phyloP scores from a whole-genome alignment of 2,329 filamentous ascomycete genomes.

The Talaromyces verruculosus region DNA sequence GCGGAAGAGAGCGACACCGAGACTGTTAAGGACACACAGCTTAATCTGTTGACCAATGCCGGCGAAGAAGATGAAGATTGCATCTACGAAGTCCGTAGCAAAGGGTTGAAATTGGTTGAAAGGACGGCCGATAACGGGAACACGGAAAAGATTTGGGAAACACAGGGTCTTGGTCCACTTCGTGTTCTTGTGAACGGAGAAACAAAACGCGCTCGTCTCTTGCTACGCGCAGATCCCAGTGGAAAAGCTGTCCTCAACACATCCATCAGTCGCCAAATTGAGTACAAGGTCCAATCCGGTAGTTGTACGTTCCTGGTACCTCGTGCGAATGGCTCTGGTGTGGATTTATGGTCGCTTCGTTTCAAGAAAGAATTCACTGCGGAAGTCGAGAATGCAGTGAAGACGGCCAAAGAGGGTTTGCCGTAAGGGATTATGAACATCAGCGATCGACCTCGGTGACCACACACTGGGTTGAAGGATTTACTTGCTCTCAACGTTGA shows the following conservation, averaged over 20 bases:
- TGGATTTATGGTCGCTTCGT: conserved; percentile 71
- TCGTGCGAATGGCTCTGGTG: conserved; percentile 54
- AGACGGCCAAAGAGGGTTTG: conserved; percentile 17
- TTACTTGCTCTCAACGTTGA: background rate
- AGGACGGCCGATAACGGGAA: conserved; percentile 23
- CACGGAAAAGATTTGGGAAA: conserved; percentile 54
- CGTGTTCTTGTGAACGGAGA: conserved; percentile 72
- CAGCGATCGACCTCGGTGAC: background rate
- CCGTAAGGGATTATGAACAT: background rate
- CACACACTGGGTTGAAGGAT: background rate
- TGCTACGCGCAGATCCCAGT: conserved; percentile 72
- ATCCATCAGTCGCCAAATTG: conserved; percentile 56
- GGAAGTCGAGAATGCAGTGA: conserved; percentile 39
- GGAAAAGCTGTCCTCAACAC: conserved; percentile 75
- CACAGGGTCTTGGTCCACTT: conserved; percentile 69
- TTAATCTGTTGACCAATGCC: conserved; percentile 66
- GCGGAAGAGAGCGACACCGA: conserved; percentile 25
- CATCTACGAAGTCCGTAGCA: conserved; percentile 68
- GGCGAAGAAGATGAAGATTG: conserved; percentile 72
- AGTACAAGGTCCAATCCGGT: conserved; percentile 58
- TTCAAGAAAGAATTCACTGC: conserved; percentile 58
- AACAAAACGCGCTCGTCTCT: conserved; percentile 64
- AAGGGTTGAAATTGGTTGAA: conserved; percentile 62
- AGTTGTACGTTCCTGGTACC: conserved; percentile 50
- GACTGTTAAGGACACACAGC: conserved; percentile 57